Conservation (phyloP, 352 stramenopile species). For the Phytophthora rubi region DNA sequence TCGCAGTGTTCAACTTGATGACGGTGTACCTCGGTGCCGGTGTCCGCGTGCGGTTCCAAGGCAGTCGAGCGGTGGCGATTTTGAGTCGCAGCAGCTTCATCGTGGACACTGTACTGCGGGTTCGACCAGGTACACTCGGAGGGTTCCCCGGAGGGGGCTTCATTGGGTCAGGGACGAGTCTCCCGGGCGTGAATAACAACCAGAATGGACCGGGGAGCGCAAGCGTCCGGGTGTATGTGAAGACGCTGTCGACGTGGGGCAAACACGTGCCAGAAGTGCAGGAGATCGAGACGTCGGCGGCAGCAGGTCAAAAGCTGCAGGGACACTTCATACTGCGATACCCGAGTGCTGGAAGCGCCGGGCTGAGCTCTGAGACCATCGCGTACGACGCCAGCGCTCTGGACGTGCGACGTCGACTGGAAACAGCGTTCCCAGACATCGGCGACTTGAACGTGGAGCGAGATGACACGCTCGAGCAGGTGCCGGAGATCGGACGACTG, state of each 20-base stretch:
- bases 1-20: slow-evolving; percentile 97
- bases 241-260: slow-evolving; percentile 91
- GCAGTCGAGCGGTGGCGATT: slow-evolving; percentile 88
- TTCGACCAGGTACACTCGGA: slow-evolving; percentile 89
- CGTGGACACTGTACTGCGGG: slow-evolving; percentile 88
- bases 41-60: slow-evolving; percentile 88
- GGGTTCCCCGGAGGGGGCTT: slow-evolving; percentile 93
- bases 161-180: slow-evolving; percentile 53
- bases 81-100: slow-evolving; percentile 92
- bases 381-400: slow-evolving; percentile 76
- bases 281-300: slow-evolving; percentile 83
- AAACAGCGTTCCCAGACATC: slow-evolving; percentile 62
- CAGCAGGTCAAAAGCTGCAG: slow-evolving; percentile 86
- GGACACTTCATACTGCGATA: slow-evolving; percentile 77
- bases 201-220: slow-evolving; percentile 93
- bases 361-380: slow-evolving; percentile 52
- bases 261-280: slow-evolving; percentile 91
- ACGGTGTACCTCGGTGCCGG: slow-evolving; percentile 88
- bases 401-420: slow-evolving; percentile 59
- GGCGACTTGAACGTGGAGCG: slow-evolving; percentile 57
- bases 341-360: slow-evolving; percentile 12
- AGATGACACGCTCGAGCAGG: slow-evolving; percentile 58
- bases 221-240: slow-evolving; percentile 91
- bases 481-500: slow-evolving; percentile 67
- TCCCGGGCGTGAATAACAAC: slow-evolving; percentile 78